Conservation (phyloP, 2,329 filamentous ascomycete genomes). For the Emmonsiellopsis sp. region DNA sequence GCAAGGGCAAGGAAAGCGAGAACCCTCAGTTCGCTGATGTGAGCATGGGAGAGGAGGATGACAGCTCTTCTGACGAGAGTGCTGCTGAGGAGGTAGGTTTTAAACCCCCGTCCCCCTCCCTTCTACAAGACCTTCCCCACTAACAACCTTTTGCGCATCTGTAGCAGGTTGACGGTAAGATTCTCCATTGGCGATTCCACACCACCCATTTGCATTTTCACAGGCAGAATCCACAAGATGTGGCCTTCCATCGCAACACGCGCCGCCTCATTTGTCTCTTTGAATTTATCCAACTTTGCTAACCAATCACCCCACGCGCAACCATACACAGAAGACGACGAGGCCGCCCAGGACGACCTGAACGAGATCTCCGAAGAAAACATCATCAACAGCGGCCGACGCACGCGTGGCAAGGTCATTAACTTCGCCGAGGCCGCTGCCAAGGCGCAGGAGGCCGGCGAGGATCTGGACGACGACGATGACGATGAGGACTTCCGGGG, state of each 20-base stretch:
- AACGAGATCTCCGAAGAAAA: conserved; percentile 86
- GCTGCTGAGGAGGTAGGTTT: conserved; percentile 39
- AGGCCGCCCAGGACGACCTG: conserved; percentile 51
- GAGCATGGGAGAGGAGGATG: conserved; percentile 66
- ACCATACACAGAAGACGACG: conserved; percentile 58
- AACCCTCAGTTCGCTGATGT: conserved; percentile 45
- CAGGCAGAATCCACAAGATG: not conserved
- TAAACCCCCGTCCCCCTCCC: not conserved
- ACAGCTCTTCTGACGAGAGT: conserved; percentile 59
- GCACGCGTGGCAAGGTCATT: conserved; percentile 85
- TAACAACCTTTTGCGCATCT: conserved; percentile 4
- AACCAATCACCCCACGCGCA: conserved; percentile 10
- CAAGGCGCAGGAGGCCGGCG: conserved; percentile 71
- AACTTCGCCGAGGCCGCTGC: conserved; percentile 86
- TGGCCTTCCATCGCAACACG: conserved; percentile 8
- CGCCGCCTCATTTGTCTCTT: not conserved
- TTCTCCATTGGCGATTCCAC: not conserved
- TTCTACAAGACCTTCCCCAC: conserved; percentile 8
- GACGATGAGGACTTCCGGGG: conserved; percentile 33
- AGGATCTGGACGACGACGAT: conserved; percentile 51
- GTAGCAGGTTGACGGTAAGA: conserved; percentile 21
- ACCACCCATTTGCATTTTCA: not conserved
- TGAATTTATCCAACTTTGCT: conserved; percentile 17
- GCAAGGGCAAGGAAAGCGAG: conserved; percentile 73
- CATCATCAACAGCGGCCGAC: conserved; percentile 68